A percentile compares a stretch with the other conserved stretches of the same genome.
These are phyloP conservation scores for Backusella luteola DNA, from an alignment of 192 early-diverging fungal species.

Conservation along the genomic window DNA sequence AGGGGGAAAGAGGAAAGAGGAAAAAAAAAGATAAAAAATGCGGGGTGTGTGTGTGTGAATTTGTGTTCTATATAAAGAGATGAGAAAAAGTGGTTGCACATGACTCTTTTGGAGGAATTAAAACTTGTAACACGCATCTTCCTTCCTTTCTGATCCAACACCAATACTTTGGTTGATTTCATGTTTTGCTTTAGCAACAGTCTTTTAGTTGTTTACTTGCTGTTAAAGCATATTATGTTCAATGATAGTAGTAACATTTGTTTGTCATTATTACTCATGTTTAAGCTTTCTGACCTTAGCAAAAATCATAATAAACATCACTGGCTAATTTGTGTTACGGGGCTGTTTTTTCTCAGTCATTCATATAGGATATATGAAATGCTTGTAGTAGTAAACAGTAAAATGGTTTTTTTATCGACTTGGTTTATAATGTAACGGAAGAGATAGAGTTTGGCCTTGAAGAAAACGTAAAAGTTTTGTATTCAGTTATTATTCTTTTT, in stretches of 20 bases:
- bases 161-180: background rate
- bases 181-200: background rate
- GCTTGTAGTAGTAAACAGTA: background rate
- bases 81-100: constrained; percentile 2
- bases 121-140: background rate
- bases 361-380: background rate
- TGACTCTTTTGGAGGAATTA: constrained; percentile 8
- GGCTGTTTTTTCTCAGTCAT: background rate
- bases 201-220: background rate
- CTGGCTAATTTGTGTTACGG: background rate
- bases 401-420: background rate
- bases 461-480: background rate
- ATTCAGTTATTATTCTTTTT: background rate
- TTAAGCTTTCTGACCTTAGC: background rate
- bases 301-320: constrained; percentile 9
- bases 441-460: background rate
- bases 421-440: background rate
- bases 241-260: background rate
- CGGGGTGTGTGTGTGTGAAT: constrained; percentile 10
- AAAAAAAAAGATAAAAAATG: background rate
- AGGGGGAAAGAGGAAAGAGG: background rate
- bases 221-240: background rate
- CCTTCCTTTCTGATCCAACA: background rate
- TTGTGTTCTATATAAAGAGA: background rate
- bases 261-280: background rate